These are phyloP conservation scores for Pythium aphanidermatum DNA, from an alignment of 352 stramenopile genomes.

Conservation along the genomic window DNA sequence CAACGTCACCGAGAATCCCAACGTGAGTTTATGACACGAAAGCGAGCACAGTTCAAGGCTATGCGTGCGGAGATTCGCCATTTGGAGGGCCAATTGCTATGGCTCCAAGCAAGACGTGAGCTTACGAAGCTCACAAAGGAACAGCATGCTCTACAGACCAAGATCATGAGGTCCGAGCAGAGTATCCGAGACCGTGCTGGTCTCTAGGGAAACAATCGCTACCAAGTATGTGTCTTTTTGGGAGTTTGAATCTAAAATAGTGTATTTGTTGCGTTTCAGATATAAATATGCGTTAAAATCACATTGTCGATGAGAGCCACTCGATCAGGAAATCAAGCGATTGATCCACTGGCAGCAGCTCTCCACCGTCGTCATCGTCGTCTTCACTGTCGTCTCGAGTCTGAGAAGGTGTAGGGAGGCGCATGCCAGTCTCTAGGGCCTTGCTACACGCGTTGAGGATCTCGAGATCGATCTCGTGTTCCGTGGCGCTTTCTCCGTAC, in stretches of 20 bases:
- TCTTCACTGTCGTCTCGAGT: no score
- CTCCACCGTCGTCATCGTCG: neutral
- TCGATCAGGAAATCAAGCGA: slow-evolving; percentile 19
- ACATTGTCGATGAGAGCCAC: neutral
- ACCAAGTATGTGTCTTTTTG: neutral
- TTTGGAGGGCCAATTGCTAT: slow-evolving; percentile 12
- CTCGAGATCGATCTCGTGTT: slow-evolving; percentile 51
- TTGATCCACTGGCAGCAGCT: slow-evolving; percentile 11
- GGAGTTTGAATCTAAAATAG: neutral
- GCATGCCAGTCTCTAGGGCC: slow-evolving; percentile 6
- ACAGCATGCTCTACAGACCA: slow-evolving; percentile 12
- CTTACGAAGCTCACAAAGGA: slow-evolving; percentile 11
- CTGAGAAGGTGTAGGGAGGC: slow-evolving; percentile 10
- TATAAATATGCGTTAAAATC: neutral
- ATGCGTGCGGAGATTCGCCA: slow-evolving; percentile 16
- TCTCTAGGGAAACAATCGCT: neutral
- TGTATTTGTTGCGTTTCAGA: neutral
- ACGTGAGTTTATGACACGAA: slow-evolving; percentile 20
- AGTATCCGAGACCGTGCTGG: slow-evolving; percentile 2
- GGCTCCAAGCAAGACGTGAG: slow-evolving; percentile 9
- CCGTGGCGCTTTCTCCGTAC: slow-evolving; percentile 2
- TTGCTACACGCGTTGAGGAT: slow-evolving; percentile 16
- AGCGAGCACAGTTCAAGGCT: slow-evolving; percentile 10
- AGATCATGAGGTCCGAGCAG: neutral
- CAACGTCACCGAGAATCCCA: slow-evolving; percentile 19